Evolutionary conservation across 169 alveolate genomes (phyloP).

Genomic region (Plasmodium billcollinsi): DNA sequence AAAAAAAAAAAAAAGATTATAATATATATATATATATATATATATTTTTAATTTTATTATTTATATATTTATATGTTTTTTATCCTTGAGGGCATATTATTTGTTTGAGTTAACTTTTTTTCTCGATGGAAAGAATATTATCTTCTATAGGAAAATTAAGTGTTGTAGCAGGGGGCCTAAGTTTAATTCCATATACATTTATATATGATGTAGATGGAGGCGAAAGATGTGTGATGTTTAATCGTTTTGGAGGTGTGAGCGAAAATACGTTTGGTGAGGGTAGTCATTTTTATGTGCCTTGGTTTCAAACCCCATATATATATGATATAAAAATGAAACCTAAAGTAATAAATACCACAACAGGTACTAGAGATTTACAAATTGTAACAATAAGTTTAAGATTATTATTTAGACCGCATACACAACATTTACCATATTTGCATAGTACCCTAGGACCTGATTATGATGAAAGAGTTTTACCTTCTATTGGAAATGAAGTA

Average conservation of each 20-base stretch:
- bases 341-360: conserved; percentile 93
- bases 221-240: conserved; percentile 95
- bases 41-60: conserved; percentile 11
- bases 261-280: conserved; percentile 94
- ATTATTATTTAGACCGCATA: conserved; percentile 94
- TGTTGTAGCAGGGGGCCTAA: conserved; percentile 86
- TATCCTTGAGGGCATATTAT: background rate
- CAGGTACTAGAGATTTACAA: conserved; percentile 95
- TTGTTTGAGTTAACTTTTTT: background rate
- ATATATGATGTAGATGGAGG: conserved; percentile 96
- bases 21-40: conserved; percentile 4
- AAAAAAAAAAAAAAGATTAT: background rate
- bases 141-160: conserved; percentile 85
- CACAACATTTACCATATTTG: conserved; percentile 91
- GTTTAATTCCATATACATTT: conserved; percentile 88
- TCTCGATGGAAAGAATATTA: conserved; percentile 82
- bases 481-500: conserved; percentile 98
- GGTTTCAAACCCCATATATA: conserved; percentile 93
- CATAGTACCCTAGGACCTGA: conserved; percentile 97
- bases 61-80: background rate
- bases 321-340: conserved; percentile 94
- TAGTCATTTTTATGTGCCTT: conserved; percentile 93
- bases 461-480: conserved; percentile 97
- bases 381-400: conserved; percentile 95
- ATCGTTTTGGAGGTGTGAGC: conserved; percentile 94